phyloP scores from a whole-genome alignment of 2,329 filamentous ascomycete genomes.

The Claviceps sp. region DNA sequence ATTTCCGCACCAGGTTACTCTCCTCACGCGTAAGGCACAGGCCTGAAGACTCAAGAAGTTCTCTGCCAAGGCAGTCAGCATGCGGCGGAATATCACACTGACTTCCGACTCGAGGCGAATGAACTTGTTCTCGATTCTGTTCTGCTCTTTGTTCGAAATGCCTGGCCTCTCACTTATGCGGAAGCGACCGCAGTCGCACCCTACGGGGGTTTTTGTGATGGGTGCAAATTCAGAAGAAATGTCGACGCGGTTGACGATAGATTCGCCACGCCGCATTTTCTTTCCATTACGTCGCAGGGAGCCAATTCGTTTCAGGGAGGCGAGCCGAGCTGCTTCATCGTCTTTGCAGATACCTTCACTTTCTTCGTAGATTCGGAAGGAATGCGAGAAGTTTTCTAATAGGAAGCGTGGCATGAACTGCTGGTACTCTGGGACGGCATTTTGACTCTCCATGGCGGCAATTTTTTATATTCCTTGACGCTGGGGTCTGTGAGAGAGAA shows the following conservation, averaged over 20 bases:
- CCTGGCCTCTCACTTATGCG: background rate
- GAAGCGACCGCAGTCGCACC: background rate
- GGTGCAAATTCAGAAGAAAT: background rate
- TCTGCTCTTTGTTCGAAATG: background rate
- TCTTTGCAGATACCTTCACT: too few relatives aligned
- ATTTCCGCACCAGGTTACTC: background rate
- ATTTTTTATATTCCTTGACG: background rate
- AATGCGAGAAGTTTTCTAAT: background rate
- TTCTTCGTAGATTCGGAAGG: background rate
- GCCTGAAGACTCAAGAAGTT: background rate
- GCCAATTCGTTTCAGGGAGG: background rate
- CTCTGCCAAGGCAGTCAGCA: background rate
- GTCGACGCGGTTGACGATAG: background rate
- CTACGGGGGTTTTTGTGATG: background rate
- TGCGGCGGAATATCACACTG: background rate
- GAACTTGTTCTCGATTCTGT: background rate
- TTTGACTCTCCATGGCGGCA: background rate
- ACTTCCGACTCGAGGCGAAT: background rate
- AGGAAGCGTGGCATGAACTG: background rate
- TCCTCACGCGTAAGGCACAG: background rate
- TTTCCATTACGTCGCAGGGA: background rate
- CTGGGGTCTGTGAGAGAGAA: background rate
- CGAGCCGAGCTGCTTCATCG: background rate
- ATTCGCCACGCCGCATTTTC: background rate
- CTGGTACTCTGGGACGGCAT: background rate